Evolutionary conservation across 1,284 basidiomycete species (phyloP).

Genomic region (Sporisorium graminicola): DNA sequence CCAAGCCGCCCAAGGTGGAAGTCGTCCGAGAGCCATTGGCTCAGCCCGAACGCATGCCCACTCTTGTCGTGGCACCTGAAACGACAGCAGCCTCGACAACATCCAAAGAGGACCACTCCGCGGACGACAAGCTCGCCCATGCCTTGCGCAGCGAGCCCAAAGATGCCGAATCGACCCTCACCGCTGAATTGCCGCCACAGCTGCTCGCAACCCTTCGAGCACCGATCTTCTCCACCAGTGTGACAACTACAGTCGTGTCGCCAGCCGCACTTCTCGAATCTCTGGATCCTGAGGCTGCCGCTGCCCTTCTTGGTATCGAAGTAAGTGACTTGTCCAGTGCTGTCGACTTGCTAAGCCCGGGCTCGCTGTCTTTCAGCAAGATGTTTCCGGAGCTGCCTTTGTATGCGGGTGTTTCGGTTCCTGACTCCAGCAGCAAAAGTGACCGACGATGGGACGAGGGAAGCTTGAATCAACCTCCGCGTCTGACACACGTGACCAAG

Average conservation of each 20-base stretch:
- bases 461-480: slow-evolving; percentile 53
- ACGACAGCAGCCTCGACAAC: not conserved
- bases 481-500: slow-evolving; percentile 72
- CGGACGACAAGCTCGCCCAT: slow-evolving; percentile 13
- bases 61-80: slow-evolving; percentile 19
- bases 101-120: not conserved
- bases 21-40: slow-evolving; percentile 48
- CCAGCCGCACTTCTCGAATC: slow-evolving; percentile 57
- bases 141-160: slow-evolving; percentile 37
- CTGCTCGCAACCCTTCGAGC: slow-evolving; percentile 62
- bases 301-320: slow-evolving; percentile 57
- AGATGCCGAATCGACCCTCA: slow-evolving; percentile 57
- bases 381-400: slow-evolving; percentile 73
- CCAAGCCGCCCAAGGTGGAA: slow-evolving; percentile 43
- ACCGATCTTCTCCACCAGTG: slow-evolving; percentile 63
- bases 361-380: slow-evolving; percentile 53
- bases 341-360: slow-evolving; percentile 48
- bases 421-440: slow-evolving; percentile 63
- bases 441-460: slow-evolving; percentile 72
- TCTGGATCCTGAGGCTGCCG: slow-evolving; percentile 56
- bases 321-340: slow-evolving; percentile 41
- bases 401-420: slow-evolving; percentile 67
- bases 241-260: slow-evolving; percentile 60
- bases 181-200: slow-evolving; percentile 56
- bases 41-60: slow-evolving; percentile 45